Percentiles rank a stretch among this genome's conserved stretches.
These are phyloP conservation scores for Tolypocladium sp. DNA, from an alignment of 2,329 filamentous ascomycete species.

Conservation along the genomic window DNA sequence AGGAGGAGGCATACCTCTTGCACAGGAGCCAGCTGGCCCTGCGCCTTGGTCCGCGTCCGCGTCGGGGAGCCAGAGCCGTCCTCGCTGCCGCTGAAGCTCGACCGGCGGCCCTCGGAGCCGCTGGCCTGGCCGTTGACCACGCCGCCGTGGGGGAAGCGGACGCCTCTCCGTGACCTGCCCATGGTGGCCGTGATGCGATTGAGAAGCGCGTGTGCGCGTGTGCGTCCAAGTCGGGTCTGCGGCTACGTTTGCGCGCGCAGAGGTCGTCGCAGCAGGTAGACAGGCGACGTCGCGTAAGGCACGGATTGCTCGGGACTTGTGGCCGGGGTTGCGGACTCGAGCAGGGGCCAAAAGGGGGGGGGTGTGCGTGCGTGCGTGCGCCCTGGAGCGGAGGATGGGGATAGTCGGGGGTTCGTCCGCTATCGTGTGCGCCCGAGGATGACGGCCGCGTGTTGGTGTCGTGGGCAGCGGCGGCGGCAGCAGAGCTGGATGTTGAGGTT, in stretches of 20 bases:
- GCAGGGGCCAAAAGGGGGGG: not conserved
- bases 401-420: not conserved
- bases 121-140: slow-evolving; percentile 29
- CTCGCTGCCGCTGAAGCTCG: slow-evolving; percentile 66
- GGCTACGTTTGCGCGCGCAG: not conserved
- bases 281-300: not conserved
- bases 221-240: not conserved
- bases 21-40: slow-evolving; percentile 21
- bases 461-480: not conserved
- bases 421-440: not conserved
- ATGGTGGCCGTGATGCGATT: slow-evolving; percentile 13
- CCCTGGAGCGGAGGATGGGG: not conserved
- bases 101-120: slow-evolving; percentile 47
- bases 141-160: slow-evolving; percentile 38
- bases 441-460: not conserved
- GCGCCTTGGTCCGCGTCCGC: slow-evolving; percentile 14
- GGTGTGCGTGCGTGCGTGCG: not conserved
- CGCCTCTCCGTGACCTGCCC: slow-evolving; percentile 37
- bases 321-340: not conserved
- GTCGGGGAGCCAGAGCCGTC: slow-evolving; percentile 28
- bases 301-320: not conserved
- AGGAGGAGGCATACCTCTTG: slow-evolving; percentile 27
- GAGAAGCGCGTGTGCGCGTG: not conserved
- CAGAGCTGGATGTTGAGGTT: not conserved
- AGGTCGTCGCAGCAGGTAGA: not conserved